Percentiles rank a stretch among this genome's conserved stretches.
Evolutionary conservation across 306 rosid species (phyloP).

Genomic region (Oemleria cerasiformis): DNA sequence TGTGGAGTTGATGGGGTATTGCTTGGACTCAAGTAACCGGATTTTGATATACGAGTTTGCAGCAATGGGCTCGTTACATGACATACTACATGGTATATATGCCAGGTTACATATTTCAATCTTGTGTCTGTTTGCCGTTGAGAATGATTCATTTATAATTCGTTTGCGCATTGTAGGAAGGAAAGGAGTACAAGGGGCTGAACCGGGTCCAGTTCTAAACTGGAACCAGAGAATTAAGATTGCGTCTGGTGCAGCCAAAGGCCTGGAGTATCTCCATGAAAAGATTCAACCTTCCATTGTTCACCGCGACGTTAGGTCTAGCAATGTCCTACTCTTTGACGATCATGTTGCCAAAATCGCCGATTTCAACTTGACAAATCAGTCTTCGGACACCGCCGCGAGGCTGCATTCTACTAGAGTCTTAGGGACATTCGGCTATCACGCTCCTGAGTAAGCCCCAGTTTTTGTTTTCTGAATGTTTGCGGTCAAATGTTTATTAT

Average conservation of each 20-base stretch:
- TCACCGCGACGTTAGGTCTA: slow-evolving; percentile 91
- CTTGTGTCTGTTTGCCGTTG: neutral
- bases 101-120: neutral
- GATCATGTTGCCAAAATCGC: slow-evolving; percentile 74
- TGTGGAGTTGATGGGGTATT: slow-evolving; percentile 88
- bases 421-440: slow-evolving; percentile 97
- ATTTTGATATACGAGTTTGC: slow-evolving; percentile 84
- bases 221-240: slow-evolving; percentile 89
- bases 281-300: slow-evolving; percentile 87
- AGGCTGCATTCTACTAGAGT: slow-evolving; percentile 93
- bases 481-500: neutral
- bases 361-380: slow-evolving; percentile 86
- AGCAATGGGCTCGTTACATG: slow-evolving; percentile 87
- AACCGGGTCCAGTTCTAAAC: slow-evolving; percentile 80
- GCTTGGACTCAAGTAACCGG: slow-evolving; percentile 71
- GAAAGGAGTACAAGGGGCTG: slow-evolving; percentile 97
- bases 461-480: slow-evolving; percentile 6
- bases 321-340: slow-evolving; percentile 82
- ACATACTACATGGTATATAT: slow-evolving; percentile 73
- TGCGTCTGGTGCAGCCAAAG: slow-evolving; percentile 95
- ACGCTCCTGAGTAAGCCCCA: slow-evolving; percentile 89
- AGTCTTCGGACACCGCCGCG: slow-evolving; percentile 89
- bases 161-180: slow-evolving; percentile 54
- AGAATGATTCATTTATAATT: neutral
- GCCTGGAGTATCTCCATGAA: slow-evolving; percentile 88